phyloP scores from a whole-genome alignment of 495 filamentous ascomycete genomes.

The Trichoderma virens region DNA sequence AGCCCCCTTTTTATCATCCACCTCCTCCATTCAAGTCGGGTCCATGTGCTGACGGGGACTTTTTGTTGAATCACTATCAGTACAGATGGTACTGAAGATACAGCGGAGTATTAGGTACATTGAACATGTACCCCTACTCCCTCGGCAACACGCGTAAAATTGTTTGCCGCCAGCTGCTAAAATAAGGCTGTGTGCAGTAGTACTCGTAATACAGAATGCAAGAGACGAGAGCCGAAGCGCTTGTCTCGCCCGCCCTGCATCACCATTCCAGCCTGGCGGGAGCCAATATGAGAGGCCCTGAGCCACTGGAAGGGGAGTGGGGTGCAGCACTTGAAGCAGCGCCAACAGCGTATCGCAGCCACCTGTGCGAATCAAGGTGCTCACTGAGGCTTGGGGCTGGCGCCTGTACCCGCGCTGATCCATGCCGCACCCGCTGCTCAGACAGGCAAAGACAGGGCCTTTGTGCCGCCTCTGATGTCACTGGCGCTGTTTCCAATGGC shows the following conservation, averaged over 20 bases:
- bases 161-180: not conserved
- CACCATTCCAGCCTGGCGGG: not conserved
- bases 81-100: too few species aligned
- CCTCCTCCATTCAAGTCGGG: not conserved
- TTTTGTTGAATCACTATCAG: too few species aligned
- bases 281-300: not conserved
- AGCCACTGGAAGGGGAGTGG: not conserved
- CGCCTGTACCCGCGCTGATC: slow-evolving; percentile 7
- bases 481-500: not conserved
- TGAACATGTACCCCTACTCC: too few species aligned
- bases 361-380: not conserved
- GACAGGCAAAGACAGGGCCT: not conserved
- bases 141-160: not conserved
- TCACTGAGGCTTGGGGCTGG: not conserved
- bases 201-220: too few species aligned
- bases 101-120: too few species aligned
- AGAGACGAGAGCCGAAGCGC: not conserved
- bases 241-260: not conserved
- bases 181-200: not conserved
- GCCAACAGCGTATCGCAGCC: not conserved
- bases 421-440: slow-evolving; percentile 4
- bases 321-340: not conserved
- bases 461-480: slow-evolving; percentile 2
- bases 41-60: not conserved
- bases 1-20: not conserved